phyloP scores from a whole-genome alignment of 108 stramenopile species.

The Parmales sp. region DNA sequence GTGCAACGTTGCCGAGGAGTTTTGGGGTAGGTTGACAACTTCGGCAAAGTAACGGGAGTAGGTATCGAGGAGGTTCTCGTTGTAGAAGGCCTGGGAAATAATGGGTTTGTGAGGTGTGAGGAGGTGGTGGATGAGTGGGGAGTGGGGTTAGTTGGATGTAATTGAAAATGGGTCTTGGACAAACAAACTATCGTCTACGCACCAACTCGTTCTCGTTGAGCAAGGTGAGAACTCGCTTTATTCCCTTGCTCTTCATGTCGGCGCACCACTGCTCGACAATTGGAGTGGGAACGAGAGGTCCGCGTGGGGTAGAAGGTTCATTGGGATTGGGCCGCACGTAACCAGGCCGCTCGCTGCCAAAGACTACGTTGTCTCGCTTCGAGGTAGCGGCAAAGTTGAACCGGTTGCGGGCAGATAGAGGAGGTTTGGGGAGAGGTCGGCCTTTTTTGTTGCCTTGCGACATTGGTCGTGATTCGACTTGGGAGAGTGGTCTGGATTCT shows the following conservation, averaged over 20 bases:
- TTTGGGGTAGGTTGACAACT: not conserved
- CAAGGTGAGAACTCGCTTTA: conserved; percentile 1
- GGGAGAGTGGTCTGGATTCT: not conserved
- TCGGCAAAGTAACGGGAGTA: not conserved
- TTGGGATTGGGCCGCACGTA: conserved; percentile 3
- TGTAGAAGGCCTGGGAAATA: conserved; percentile 2
- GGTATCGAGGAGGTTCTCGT: not conserved
- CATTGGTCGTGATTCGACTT: not conserved
- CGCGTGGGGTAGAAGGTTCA: not conserved
- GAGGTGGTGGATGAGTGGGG: no score
- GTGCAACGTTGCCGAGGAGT: not conserved
- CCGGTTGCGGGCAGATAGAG: not conserved
- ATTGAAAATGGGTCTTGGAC: no score
- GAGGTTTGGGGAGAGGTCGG: not conserved
- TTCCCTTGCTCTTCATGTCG: conserved; percentile 4
- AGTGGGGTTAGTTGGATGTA: no score
- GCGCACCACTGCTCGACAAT: conserved; percentile 2
- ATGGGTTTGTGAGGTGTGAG: no score
- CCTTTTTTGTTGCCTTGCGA: not conserved
- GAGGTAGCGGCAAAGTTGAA: not conserved
- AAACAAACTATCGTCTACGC: no score
- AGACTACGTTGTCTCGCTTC: not conserved
- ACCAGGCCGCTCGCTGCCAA: not conserved
- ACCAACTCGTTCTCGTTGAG: conserved; percentile 10
- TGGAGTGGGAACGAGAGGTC: not conserved